Evolutionary conservation across 2,329 filamentous ascomycete species (phyloP).

Genomic region (Trichoderma arundinaceum): DNA sequence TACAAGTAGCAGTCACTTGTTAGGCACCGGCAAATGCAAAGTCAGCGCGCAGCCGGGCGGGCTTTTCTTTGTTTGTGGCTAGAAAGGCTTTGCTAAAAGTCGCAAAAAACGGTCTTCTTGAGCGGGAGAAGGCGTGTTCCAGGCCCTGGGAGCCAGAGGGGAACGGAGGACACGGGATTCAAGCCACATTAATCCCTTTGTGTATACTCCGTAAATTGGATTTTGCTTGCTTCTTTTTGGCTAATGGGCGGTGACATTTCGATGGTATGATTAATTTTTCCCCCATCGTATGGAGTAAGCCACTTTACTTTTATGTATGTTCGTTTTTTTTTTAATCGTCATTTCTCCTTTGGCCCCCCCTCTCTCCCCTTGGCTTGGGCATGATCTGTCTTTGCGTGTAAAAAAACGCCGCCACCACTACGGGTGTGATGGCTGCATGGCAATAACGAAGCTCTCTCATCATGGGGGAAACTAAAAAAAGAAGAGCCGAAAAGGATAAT

Average conservation of each 20-base stretch:
- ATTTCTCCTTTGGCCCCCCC: background rate
- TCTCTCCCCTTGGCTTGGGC: background rate
- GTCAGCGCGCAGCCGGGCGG: background rate
- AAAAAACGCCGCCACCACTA: conserved; percentile 18
- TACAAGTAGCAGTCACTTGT: too few relatives aligned
- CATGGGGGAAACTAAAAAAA: conserved; percentile 7
- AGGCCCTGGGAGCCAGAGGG: background rate
- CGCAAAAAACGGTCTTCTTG: too few relatives aligned
- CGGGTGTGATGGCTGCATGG: conserved; percentile 13
- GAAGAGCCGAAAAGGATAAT: conserved; percentile 1
- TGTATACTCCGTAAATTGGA: too few relatives aligned
- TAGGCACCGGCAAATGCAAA: background rate
- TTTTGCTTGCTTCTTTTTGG: background rate
- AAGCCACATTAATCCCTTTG: too few relatives aligned
- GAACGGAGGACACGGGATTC: too few relatives aligned
- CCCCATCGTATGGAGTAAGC: background rate
- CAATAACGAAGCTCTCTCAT: conserved; percentile 9
- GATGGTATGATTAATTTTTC: background rate
- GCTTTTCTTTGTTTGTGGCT: too few relatives aligned
- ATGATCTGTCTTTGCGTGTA: too few relatives aligned
- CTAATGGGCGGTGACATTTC: background rate
- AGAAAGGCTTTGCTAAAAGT: too few relatives aligned
- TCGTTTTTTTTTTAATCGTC: background rate
- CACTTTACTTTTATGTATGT: background rate
- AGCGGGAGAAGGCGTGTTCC: background rate